These are phyloP conservation scores for Auricularia cornea DNA, from an alignment of 768 basidiomycete genomes.

Conservation along the genomic window DNA sequence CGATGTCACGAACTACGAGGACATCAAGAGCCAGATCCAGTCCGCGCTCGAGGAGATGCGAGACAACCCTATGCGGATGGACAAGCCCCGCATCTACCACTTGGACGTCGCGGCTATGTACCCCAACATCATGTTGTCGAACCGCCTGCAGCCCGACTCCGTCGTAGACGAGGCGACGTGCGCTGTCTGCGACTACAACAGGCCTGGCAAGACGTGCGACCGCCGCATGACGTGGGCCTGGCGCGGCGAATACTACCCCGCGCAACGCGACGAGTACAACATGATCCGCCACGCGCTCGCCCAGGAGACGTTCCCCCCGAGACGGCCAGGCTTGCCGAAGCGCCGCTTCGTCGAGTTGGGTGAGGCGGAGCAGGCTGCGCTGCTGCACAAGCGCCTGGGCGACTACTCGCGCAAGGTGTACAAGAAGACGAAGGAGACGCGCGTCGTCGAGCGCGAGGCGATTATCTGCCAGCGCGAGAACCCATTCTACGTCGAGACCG, in stretches of 20 bases:
- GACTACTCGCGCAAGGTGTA: conserved; percentile 99
- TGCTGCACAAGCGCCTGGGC: conserved; percentile 92
- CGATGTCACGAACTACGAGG: conserved; percentile 88
- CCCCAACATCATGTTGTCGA: conserved; percentile 99
- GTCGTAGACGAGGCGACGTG: conserved; percentile 95
- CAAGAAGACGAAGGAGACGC: conserved; percentile 96
- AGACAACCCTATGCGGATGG: conserved; percentile 79
- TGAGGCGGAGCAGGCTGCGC: conserved; percentile 77
- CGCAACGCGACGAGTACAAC: conserved; percentile 93
- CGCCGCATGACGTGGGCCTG: conserved; percentile 94
- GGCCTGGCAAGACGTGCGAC: conserved; percentile 93
- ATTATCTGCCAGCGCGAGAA: conserved; percentile 98
- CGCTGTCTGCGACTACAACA: conserved; percentile 96
- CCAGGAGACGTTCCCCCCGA: conserved; percentile 85
- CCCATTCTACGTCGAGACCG: conserved; percentile 98
- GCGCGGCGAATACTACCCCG: conserved; percentile 98
- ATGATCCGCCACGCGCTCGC: conserved; percentile 98
- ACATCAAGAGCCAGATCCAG: conserved; percentile 75
- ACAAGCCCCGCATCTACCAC: conserved; percentile 96
- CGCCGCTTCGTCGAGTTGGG: conserved; percentile 80
- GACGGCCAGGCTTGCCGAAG: conserved; percentile 59
- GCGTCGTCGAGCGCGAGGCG: conserved; percentile 84
- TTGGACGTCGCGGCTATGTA: conserved; percentile 99
- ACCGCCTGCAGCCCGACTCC: conserved; percentile 95
- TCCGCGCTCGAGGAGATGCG: conserved; percentile 78